Evolutionary conservation across 2,329 filamentous ascomycete genomes (phyloP).

Genomic region (Rachicladosporium sp.): DNA sequence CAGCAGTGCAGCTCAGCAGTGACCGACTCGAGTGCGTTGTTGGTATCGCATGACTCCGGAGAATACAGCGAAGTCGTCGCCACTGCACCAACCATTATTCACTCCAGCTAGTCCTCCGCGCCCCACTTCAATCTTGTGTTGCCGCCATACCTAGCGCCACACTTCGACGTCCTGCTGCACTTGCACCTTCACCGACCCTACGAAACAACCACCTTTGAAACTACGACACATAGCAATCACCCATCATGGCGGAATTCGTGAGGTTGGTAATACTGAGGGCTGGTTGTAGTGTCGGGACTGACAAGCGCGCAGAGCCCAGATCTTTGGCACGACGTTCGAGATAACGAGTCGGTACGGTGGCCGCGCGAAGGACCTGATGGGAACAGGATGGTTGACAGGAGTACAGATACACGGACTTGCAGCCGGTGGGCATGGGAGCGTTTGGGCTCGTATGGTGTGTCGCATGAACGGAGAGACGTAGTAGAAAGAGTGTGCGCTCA

Average conservation of each 20-base stretch:
- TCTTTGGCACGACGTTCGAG: conserved; percentile 98
- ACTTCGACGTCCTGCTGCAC: no score
- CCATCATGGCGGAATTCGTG: conserved; percentile 95
- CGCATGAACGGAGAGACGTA: background rate
- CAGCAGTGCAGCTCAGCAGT: no score
- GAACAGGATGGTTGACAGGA: conserved; percentile 10
- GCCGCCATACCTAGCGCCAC: no score
- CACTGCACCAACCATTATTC: no score
- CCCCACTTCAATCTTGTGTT: no score
- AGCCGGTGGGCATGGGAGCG: conserved; percentile 97
- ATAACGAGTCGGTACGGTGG: conserved; percentile 80
- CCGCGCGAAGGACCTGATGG: conserved; percentile 4
- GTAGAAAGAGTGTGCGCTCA: background rate
- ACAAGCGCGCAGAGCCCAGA: conserved; percentile 52
- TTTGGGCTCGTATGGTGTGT: conserved; percentile 90
- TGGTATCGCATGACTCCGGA: no score
- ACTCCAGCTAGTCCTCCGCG: no score
- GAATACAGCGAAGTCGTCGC: no score
- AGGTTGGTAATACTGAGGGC: conserved; percentile 30
- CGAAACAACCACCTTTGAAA: no score
- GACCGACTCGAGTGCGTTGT: no score
- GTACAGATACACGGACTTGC: conserved; percentile 84
- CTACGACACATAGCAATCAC: conserved; percentile 6
- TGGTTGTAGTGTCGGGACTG: no score
- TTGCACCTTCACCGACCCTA: no score